These are phyloP conservation scores for Phialophora verrucosa DNA, from an alignment of 2,329 filamentous ascomycete genomes.

Conservation along the genomic window DNA sequence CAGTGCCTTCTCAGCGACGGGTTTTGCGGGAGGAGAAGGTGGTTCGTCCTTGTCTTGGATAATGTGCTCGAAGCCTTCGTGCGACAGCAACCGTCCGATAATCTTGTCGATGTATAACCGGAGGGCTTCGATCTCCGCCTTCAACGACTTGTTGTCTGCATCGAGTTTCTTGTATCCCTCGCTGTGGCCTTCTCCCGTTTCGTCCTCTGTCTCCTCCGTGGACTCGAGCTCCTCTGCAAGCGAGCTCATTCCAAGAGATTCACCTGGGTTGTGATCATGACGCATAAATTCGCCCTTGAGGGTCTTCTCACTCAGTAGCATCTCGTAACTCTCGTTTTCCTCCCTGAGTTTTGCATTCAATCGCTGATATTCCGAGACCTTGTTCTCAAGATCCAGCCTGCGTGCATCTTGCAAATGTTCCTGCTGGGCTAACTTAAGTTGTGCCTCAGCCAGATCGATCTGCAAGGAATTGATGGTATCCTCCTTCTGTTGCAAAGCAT, in stretches of 20 bases:
- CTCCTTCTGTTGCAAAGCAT: conserved; percentile 91
- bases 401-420: conserved; percentile 90
- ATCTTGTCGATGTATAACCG: conserved; percentile 99
- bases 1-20: conserved; percentile 76
- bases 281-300: conserved; percentile 90
- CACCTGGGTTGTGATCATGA: conserved; percentile 56
- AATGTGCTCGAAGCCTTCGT: conserved; percentile 90
- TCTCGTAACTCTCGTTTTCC: conserved; percentile 97
- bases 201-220: conserved; percentile 49
- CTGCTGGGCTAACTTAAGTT: conserved; percentile 92
- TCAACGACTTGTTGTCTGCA: conserved; percentile 75
- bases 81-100: conserved; percentile 90
- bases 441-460: conserved; percentile 89
- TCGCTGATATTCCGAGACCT: conserved; percentile 90
- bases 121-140: conserved; percentile 95
- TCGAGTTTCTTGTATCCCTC: conserved; percentile 73
- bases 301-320: conserved; percentile 92
- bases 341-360: conserved; percentile 96
- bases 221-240: conserved; percentile 89
- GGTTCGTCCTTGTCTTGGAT: conserved; percentile 47
- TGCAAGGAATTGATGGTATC: conserved; percentile 92
- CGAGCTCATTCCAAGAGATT: conserved; percentile 56
- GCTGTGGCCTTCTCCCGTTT: conserved; percentile 65
- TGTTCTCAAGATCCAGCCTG: conserved; percentile 85
- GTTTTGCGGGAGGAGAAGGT: conserved; percentile 46